phyloP scores from a whole-genome alignment of 2,329 filamentous ascomycete genomes.

The Alternaria ventricosa region DNA sequence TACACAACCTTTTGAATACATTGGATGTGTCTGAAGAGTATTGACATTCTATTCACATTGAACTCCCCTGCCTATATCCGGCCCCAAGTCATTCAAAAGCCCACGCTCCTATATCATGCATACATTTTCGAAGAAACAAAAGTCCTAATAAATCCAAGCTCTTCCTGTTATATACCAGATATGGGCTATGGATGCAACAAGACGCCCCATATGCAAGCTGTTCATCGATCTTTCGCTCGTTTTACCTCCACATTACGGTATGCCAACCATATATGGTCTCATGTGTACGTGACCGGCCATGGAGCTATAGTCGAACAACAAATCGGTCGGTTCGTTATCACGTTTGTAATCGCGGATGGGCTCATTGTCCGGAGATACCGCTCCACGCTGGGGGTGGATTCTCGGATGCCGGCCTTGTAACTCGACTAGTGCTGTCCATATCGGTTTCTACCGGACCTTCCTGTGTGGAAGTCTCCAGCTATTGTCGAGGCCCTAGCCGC shows the following conservation, averaged over 20 bases:
- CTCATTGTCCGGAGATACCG: background rate
- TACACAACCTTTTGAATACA: background rate
- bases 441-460: background rate
- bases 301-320: slow-evolving; percentile 1
- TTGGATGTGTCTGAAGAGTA: background rate
- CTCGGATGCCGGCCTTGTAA: background rate
- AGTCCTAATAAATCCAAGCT: background rate
- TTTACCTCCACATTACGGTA: background rate
- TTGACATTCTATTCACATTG: background rate
- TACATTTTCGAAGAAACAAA: background rate
- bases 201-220: background rate
- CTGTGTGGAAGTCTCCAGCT: background rate
- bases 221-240: background rate
- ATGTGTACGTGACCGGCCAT: background rate
- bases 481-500: background rate
- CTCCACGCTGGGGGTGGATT: background rate
- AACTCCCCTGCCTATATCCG: background rate
- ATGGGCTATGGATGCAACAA: background rate
- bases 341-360: background rate
- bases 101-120: slow-evolving; percentile 1
- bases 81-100: background rate
- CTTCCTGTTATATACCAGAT: background rate
- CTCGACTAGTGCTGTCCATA: background rate
- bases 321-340: background rate
- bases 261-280: background rate